These are phyloP conservation scores for Fusarium sp. DNA, from an alignment of 2,329 filamentous ascomycete species.

Conservation along the genomic window DNA sequence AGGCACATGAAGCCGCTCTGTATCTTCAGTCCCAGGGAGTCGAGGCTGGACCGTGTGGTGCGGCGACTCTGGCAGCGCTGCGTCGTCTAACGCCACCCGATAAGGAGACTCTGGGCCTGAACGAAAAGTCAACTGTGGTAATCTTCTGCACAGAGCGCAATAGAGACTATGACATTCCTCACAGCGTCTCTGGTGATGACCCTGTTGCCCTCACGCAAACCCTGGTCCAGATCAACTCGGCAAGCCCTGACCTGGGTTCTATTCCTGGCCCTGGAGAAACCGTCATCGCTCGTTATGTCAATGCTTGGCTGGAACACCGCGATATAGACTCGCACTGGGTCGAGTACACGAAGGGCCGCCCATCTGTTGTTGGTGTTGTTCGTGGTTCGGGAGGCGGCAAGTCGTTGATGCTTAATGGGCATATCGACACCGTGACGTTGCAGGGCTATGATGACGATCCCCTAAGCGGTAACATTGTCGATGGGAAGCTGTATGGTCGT, in stretches of 20 bases:
- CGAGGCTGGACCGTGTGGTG: constrained; percentile 74
- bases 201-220: constrained; percentile 60
- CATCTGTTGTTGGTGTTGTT: constrained; percentile 65
- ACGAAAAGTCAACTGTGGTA: constrained; percentile 71
- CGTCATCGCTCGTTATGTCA: constrained; percentile 62
- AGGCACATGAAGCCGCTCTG: constrained; percentile 72
- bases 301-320: constrained; percentile 66
- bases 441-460: constrained; percentile 63
- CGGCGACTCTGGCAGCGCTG: constrained; percentile 71
- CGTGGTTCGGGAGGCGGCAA: constrained; percentile 64
- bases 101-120: constrained; percentile 56
- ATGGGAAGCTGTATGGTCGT: constrained; percentile 61
- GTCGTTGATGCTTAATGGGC: constrained; percentile 68
- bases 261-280: constrained; percentile 62
- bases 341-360: constrained; percentile 62
- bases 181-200: constrained; percentile 59
- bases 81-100: constrained; percentile 60
- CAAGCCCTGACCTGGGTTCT: constrained; percentile 61
- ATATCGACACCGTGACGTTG: constrained; percentile 67
- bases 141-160: constrained; percentile 74
- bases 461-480: constrained; percentile 58
- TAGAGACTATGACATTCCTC: constrained; percentile 66
- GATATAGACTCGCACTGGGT: constrained; percentile 66
- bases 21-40: constrained; percentile 66
- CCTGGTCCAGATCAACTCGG: constrained; percentile 65